Conservation (phyloP, 2,329 filamentous ascomycete genomes). For the Colletotrichum sp. region DNA sequence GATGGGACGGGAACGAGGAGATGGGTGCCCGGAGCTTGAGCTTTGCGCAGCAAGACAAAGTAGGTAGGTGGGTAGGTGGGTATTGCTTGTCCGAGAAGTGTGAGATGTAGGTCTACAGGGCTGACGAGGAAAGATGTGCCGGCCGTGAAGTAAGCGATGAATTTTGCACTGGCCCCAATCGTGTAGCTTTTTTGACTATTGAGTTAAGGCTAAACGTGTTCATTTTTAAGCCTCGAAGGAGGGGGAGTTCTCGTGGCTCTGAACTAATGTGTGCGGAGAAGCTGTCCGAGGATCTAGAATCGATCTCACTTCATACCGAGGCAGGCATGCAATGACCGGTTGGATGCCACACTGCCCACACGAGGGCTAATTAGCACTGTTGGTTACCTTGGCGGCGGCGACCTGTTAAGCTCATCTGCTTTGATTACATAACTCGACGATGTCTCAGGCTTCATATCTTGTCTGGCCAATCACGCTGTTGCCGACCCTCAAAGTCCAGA, state of each 20-base stretch:
- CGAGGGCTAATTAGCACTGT: neutral
- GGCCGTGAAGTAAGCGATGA: neutral
- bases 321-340: neutral
- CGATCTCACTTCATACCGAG: neutral
- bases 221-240: neutral
- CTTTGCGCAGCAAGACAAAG: neutral
- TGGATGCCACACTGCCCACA: neutral
- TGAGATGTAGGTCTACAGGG: neutral
- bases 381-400: neutral
- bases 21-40: neutral
- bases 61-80: neutral
- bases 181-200: neutral
- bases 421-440: neutral
- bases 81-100: neutral
- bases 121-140: neutral
- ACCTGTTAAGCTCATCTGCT: neutral
- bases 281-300: neutral
- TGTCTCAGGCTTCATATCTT: neutral
- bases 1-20: constrained; percentile 19
- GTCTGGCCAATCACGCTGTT: neutral
- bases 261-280: neutral
- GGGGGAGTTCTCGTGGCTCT: neutral
- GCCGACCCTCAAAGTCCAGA: neutral
- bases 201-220: neutral
- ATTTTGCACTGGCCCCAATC: neutral